A percentile compares a stretch with the other conserved stretches of the same genome.
Conservation (phyloP, 192 early-diverging fungal species). For the Linnemannia hyalina region DNA sequence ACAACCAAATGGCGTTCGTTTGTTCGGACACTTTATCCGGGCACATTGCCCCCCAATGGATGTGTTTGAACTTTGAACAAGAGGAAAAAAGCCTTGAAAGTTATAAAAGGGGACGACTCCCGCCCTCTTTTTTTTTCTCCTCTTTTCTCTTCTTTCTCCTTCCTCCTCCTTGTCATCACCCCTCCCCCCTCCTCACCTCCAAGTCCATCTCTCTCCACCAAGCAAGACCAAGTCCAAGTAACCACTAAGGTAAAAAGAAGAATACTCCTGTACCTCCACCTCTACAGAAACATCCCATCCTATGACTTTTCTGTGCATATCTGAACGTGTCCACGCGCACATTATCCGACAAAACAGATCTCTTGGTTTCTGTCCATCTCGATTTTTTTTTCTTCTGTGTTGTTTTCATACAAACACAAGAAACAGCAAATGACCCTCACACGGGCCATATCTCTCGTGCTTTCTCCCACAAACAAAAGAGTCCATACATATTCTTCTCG, state of each 20-base stretch:
- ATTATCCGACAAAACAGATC: neutral
- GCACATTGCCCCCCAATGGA: neutral
- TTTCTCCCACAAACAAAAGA: no score
- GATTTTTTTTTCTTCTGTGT: neutral
- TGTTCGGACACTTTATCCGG: slow-evolving; percentile 2
- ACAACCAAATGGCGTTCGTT: neutral
- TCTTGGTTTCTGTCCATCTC: neutral
- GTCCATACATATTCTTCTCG: no score
- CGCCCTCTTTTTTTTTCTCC: neutral
- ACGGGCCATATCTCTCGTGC: neutral
- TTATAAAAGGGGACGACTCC: neutral
- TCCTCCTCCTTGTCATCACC: neutral
- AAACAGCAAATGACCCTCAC: neutral
- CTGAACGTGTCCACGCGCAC: neutral
- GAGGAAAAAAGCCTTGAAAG: neutral
- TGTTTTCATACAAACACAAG: neutral
- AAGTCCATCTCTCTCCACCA: no score
- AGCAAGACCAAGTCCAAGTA: no score
- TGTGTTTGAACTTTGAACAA: no score
- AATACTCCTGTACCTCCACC: no score
- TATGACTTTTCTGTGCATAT: no score
- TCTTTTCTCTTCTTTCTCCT: neutral
- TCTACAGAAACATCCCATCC: no score
- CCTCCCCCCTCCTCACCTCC: neutral
- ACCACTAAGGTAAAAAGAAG: no score